Conservation (phyloP, 768 basidiomycete genomes). For the Trametes cinnabarina region DNA sequence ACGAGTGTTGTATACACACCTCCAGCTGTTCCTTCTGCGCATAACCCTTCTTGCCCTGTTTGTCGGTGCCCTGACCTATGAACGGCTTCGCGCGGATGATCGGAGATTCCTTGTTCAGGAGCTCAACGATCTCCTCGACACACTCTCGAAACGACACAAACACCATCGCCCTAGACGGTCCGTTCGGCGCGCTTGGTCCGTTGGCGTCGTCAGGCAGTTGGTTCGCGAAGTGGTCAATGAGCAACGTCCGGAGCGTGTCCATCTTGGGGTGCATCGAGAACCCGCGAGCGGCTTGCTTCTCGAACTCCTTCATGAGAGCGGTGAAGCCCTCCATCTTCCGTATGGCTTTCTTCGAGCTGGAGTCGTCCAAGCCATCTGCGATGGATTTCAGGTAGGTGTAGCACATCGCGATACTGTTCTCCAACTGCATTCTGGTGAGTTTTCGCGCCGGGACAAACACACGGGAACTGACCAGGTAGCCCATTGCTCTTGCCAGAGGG, state of each 20-base stretch:
- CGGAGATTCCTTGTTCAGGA: slow-evolving; percentile 72
- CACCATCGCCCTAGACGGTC: slow-evolving; percentile 80
- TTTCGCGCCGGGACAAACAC: background rate
- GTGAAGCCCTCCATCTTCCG: slow-evolving; percentile 59
- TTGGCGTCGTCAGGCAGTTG: slow-evolving; percentile 42
- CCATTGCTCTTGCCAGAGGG: slow-evolving; percentile 77
- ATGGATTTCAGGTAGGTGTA: slow-evolving; percentile 59
- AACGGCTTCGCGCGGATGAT: slow-evolving; percentile 82
- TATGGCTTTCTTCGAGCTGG: slow-evolving; percentile 44
- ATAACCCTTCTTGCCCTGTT: slow-evolving; percentile 82
- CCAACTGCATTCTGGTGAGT: slow-evolving; percentile 52
- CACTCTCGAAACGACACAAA: slow-evolving; percentile 89
- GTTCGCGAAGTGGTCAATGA: slow-evolving; percentile 77
- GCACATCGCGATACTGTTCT: slow-evolving; percentile 80
- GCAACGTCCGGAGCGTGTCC: slow-evolving; percentile 71
- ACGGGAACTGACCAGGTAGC: slow-evolving; percentile 66
- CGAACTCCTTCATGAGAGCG: slow-evolving; percentile 64
- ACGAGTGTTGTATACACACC: slow-evolving; percentile 38
- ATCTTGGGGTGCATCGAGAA: slow-evolving; percentile 87
- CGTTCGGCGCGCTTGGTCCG: slow-evolving; percentile 24
- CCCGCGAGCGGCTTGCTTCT: slow-evolving; percentile 50
- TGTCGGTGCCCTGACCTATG: slow-evolving; percentile 87
- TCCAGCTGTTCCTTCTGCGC: slow-evolving; percentile 90
- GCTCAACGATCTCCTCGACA: slow-evolving; percentile 86
- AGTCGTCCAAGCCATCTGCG: slow-evolving; percentile 36